phyloP scores from a whole-genome alignment of 148 eudicot genomes.

The Vaccinium myrtillus region DNA sequence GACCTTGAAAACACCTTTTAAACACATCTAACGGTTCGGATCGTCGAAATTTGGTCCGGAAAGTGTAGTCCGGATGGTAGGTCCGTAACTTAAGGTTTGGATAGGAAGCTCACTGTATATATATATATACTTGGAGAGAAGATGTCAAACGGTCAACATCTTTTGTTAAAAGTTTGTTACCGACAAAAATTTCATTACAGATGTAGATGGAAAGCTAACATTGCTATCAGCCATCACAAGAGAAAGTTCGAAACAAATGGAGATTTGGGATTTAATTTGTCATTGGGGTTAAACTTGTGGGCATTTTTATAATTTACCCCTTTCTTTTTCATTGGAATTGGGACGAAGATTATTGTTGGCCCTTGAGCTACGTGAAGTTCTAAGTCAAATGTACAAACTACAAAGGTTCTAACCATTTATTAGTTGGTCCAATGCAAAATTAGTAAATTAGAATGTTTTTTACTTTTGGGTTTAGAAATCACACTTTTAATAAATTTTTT shows the following conservation, averaged over 20 bases:
- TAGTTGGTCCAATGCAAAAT: background rate
- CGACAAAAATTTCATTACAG: too few relatives aligned
- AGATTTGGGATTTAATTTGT: background rate
- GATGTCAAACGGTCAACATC: background rate
- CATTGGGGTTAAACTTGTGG: background rate
- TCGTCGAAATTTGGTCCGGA: too few relatives aligned
- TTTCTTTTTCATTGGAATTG: background rate
- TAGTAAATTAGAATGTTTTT: background rate
- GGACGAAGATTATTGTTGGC: background rate
- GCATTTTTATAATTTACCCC: background rate
- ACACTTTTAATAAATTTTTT: background rate
- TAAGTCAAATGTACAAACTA: background rate
- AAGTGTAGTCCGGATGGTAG: too few relatives aligned
- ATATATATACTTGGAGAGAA: background rate
- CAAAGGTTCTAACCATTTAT: background rate
- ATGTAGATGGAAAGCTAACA: background rate
- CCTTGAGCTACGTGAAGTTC: background rate
- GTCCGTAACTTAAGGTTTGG: too few relatives aligned
- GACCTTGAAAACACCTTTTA: too few relatives aligned
- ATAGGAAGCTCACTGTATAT: too few relatives aligned
- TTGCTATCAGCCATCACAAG: background rate
- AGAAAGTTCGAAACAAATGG: background rate
- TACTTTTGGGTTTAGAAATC: background rate
- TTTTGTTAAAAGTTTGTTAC: too few relatives aligned
- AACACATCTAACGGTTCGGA: too few relatives aligned